These are phyloP conservation scores for Paecilomyces sp. DNA, from an alignment of 2,329 filamentous ascomycete species.

Conservation along the genomic window DNA sequence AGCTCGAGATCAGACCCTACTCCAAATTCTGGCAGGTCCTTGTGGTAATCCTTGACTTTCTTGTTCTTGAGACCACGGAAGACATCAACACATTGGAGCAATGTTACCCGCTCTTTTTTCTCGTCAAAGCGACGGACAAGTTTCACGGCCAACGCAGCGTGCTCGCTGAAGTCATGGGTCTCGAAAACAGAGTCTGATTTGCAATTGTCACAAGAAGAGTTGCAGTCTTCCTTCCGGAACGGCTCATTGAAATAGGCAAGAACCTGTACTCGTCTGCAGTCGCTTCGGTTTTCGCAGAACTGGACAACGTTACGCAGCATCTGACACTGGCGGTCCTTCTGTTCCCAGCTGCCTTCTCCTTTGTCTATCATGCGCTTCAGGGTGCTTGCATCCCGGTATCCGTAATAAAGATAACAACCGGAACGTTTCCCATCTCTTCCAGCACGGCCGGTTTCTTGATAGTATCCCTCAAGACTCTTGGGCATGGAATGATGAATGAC, in stretches of 20 bases:
- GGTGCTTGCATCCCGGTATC: conserved; percentile 66
- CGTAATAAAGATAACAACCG: conserved; percentile 84
- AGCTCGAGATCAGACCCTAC: conserved; percentile 63
- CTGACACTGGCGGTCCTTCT: conserved; percentile 73
- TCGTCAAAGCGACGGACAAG: conserved; percentile 53
- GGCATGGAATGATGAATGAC: conserved; percentile 90
- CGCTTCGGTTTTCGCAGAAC: conserved; percentile 81
- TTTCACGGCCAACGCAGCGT: conserved; percentile 63
- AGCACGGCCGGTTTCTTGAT: conserved; percentile 93
- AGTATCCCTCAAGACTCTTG: conserved; percentile 95
- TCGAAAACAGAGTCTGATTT: conserved; percentile 64
- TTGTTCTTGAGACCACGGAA: conserved; percentile 64
- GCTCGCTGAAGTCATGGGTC: conserved; percentile 66
- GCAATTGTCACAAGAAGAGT: conserved; percentile 82
- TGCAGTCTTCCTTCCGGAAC: conserved; percentile 66
- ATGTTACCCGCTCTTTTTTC: conserved; percentile 53
- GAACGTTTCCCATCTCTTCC: conserved; percentile 84
- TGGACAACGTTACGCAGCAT: conserved; percentile 82
- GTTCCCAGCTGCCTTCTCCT: conserved; percentile 66
- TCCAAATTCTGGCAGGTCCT: conserved; percentile 55
- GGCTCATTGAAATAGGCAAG: conserved; percentile 90
- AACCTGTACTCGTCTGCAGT: conserved; percentile 82
- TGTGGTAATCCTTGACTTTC: conserved; percentile 49
- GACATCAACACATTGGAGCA: conserved; percentile 76
- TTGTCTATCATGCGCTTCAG: conserved; percentile 76